Evolutionary conservation across 73 alveolate species (phyloP).

Genomic region (Paramecium octaurelia): DNA sequence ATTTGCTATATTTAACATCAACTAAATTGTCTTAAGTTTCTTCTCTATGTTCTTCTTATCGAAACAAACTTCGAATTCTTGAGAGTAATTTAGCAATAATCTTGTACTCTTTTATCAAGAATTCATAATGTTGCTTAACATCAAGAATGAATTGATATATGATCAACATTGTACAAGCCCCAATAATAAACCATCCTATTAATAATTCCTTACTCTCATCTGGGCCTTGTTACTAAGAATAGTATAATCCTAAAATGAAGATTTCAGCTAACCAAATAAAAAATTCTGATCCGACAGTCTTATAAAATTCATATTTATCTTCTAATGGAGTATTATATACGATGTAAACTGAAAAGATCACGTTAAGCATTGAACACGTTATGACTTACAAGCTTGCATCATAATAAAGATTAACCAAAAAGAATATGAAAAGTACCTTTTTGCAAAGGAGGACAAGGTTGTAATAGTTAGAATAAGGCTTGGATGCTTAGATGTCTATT

Average conservation of each 20-base stretch:
- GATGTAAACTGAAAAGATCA: not conserved
- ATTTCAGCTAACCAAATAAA: not conserved
- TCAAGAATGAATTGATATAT: not conserved
- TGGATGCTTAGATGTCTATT: not conserved
- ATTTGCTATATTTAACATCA: not conserved
- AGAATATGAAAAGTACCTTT: slow-evolving; percentile 2
- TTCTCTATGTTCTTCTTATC: not conserved
- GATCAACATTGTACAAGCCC: not conserved
- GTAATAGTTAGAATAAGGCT: not conserved
- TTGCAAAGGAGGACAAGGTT: not conserved
- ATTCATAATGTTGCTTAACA: slow-evolving; percentile 1
- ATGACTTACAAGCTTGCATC: not conserved
- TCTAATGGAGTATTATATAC: not conserved
- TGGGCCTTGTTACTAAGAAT: not conserved
- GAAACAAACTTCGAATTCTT: not conserved
- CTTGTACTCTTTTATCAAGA: not conserved
- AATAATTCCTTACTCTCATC: not conserved
- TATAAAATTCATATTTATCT: not conserved
- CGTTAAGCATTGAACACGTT: not conserved
- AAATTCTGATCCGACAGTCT: not conserved
- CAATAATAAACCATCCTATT: slow-evolving; percentile 14
- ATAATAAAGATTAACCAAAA: not conserved
- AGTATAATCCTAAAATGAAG: not conserved
- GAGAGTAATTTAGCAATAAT: not conserved
- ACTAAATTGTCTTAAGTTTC: not conserved